Evolutionary conservation across 805 yeast genomes (phyloP).

Genomic region (Wickerhamomyces bisporus): DNA sequence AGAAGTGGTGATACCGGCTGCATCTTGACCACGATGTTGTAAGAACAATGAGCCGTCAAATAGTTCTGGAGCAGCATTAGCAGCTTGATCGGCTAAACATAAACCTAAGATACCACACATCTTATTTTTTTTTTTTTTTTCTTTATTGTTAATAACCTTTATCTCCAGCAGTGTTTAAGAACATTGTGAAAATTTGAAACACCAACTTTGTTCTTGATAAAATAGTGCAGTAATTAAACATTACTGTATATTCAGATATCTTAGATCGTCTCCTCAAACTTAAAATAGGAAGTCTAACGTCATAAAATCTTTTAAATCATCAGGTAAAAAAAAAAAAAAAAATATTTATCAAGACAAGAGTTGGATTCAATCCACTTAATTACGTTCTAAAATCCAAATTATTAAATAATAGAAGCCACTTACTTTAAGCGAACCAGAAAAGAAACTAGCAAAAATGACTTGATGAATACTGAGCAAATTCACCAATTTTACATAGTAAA

Average conservation of each 20-base stretch:
- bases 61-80: conserved; percentile 80
- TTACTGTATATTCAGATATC: too few species aligned
- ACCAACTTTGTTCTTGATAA: too few species aligned
- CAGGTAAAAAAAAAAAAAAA: background rate
- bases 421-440: too few species aligned
- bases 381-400: too few species aligned
- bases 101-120: conserved; percentile 98
- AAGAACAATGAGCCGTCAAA: conserved; percentile 89
- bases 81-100: conserved; percentile 68
- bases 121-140: background rate
- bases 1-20: conserved; percentile 98
- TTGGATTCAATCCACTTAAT: too few species aligned
- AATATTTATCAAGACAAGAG: conserved; percentile 3
- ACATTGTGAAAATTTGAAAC: too few species aligned
- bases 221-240: too few species aligned
- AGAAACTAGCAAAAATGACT: too few species aligned
- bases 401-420: too few species aligned
- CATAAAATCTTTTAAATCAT: conserved; percentile 22
- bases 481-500: conserved; percentile 1
- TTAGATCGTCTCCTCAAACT: conserved; percentile 22
- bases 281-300: conserved; percentile 29
- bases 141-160: too few species aligned
- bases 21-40: conserved; percentile 98
- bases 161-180: too few species aligned
- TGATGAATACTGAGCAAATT: too few species aligned